Evolutionary conservation across 345 rosid genomes (phyloP), one percentile per base, ranked within the genome.

Genomic region (Theobroma cacao): DNA sequence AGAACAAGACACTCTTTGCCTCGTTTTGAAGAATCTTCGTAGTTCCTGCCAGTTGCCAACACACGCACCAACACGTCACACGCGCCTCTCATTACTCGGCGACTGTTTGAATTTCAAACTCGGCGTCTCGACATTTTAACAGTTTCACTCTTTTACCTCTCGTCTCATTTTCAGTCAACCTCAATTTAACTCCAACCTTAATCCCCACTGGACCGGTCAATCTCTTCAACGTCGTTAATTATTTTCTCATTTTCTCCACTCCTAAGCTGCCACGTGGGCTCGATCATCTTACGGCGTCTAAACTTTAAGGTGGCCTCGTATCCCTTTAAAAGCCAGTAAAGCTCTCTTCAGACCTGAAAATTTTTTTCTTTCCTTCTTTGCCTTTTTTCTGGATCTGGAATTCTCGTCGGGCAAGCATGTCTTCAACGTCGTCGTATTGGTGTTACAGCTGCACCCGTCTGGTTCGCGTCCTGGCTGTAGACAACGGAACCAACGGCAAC

Each of bases 71-170:
- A 20, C 40, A 43, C 52, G 66, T 58, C 66, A 74, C 77, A 41
- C 64, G 36, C 52, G 66, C 53, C 66, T 53, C 66, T 58, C 77
- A 40, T 56, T 38, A 59, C 66, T 74, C 56, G 38, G 6, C 52
- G 1, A 53, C 33, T 62, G 77, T 84, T 81, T 77, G 81, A 84
- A 79, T 70, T 84, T 84, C 87, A 79, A 84, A 84, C 81, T 61
- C 83, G 83, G 85, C 83, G 83, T 81, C 79, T 59, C 24, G 7
- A 4, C 40, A 28, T 24, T 60, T 74, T 61, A 50, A 26, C 63
- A 41, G 76, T 78, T 70, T 77, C 53, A 7, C 28, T 18, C 36
- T 4, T 56, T 2, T 50, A 22, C 36, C 74, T 24, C 36, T n/a
- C 38, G 0, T 47, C 20, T n/a, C 45, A 41, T 41, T 41, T 41